Conservation (phyloP, 2,329 filamentous ascomycete genomes). For the Bipolaris gigantea region DNA sequence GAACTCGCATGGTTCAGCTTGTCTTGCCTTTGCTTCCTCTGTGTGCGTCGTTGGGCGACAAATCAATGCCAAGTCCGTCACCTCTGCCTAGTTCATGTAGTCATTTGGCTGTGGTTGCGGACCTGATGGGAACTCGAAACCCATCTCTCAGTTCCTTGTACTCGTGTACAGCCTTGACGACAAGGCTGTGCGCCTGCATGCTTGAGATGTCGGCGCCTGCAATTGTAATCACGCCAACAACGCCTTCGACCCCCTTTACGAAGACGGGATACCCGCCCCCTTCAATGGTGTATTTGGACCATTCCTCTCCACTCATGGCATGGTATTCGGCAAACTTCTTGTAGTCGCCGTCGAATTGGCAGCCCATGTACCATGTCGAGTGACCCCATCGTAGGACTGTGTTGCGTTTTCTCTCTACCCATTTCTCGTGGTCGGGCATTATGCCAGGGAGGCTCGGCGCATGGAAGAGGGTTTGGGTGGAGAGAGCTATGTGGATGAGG, state of each 20-base stretch:
- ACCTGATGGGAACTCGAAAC: conserved; percentile 39
- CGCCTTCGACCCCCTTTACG: conserved; percentile 72
- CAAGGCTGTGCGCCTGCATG: conserved; percentile 74
- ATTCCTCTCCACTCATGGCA: conserved; percentile 56
- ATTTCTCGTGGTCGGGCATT: conserved; percentile 70
- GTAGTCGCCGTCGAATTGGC: conserved; percentile 71
- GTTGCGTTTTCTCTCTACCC: conserved; percentile 65
- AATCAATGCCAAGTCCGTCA: conserved; percentile 15
- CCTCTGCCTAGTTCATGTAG: conserved; percentile 21
- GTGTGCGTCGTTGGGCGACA: not conserved
- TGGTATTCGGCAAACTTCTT: conserved; percentile 65
- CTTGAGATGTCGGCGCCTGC: conserved; percentile 68
- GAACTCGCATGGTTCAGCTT: not conserved
- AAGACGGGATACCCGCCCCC: conserved; percentile 75
- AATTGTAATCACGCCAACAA: conserved; percentile 75
- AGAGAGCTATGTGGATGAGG: conserved; percentile 67
- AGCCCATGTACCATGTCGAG: conserved; percentile 71
- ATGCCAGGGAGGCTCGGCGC: conserved; percentile 66
- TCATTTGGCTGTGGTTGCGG: conserved; percentile 41
- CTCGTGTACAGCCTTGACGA: conserved; percentile 68
- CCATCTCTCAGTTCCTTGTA: conserved; percentile 48
- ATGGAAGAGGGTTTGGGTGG: conserved; percentile 70
- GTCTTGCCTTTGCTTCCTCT: not conserved
- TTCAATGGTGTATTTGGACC: conserved; percentile 71
- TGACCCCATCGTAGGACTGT: conserved; percentile 72